phyloP scores from a whole-genome alignment of 192 early-diverging fungal species.

The Linnemannia hyalina region DNA sequence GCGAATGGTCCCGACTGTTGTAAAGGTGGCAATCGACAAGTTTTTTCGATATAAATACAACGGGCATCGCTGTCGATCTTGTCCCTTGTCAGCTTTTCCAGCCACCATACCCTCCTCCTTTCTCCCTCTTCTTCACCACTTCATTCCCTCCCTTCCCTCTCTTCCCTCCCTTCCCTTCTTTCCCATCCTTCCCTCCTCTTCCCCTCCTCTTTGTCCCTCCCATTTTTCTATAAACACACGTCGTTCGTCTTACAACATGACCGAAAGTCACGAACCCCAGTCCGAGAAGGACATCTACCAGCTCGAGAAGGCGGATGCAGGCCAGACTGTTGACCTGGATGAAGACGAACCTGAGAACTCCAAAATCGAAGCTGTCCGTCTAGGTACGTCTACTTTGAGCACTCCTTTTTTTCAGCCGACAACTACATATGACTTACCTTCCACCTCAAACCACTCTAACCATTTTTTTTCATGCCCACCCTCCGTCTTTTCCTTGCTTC shows the following conservation, averaged over 20 bases:
- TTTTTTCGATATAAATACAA: background rate
- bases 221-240: no score
- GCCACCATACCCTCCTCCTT: background rate
- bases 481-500: background rate
- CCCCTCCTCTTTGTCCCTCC: background rate
- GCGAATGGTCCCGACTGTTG: background rate
- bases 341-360: slow-evolving; percentile 35
- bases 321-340: background rate
- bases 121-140: background rate
- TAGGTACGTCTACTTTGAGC: slow-evolving; percentile 15
- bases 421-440: no score
- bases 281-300: background rate
- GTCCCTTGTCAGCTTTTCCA: slow-evolving; percentile 1
- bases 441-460: no score
- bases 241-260: background rate
- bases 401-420: no score
- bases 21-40: background rate
- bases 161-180: background rate
- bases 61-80: background rate
- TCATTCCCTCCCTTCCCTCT: background rate
- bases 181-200: background rate
- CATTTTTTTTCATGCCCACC: background rate
- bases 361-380: slow-evolving; percentile 47
- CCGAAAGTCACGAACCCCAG: background rate
- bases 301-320: background rate